Evolutionary conservation across 2,329 filamentous ascomycete genomes (phyloP).

Genomic region (Botrytis fabae): DNA sequence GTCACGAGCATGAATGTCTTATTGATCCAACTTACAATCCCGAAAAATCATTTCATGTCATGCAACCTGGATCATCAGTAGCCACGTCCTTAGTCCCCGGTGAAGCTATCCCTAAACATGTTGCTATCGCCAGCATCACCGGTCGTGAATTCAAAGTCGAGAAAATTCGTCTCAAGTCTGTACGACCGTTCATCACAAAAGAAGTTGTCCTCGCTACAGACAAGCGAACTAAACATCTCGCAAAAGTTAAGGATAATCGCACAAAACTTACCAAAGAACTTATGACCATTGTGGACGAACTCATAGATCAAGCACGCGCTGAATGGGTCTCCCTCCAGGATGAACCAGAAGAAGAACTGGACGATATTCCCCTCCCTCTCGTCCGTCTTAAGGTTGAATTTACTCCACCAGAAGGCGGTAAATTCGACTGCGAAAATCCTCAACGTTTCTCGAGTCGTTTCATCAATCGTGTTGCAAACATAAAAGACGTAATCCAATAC

Average conservation of each 20-base stretch:
- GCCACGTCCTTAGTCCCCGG: conserved; percentile 89
- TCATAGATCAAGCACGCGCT: conserved; percentile 80
- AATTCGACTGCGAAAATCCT: conserved; percentile 90
- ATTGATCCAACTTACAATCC: conserved; percentile 83
- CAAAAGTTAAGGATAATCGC: conserved; percentile 80
- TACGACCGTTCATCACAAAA: conserved; percentile 84
- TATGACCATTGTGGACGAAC: conserved; percentile 74
- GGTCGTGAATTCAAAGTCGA: conserved; percentile 80
- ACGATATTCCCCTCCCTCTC: conserved; percentile 73
- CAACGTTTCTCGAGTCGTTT: conserved; percentile 96
- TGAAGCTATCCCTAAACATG: conserved; percentile 88
- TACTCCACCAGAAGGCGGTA: conserved; percentile 77
- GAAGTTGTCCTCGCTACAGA: conserved; percentile 79
- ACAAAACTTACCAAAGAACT: conserved; percentile 76
- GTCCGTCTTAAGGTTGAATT: conserved; percentile 91
- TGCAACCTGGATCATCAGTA: conserved; percentile 95
- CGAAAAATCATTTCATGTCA: conserved; percentile 89
- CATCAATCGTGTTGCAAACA: conserved; percentile 85
- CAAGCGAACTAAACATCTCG: conserved; percentile 72
- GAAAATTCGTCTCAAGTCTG: conserved; percentile 79
- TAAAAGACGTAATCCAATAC: conserved; percentile 90
- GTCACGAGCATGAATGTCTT: conserved; percentile 94
- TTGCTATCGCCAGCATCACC: conserved; percentile 80
- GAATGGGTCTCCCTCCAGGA: conserved; percentile 82
- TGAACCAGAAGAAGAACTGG: conserved; percentile 55